phyloP scores from a whole-genome alignment of 2,329 filamentous ascomycete species.

The Fusarium algeriense region DNA sequence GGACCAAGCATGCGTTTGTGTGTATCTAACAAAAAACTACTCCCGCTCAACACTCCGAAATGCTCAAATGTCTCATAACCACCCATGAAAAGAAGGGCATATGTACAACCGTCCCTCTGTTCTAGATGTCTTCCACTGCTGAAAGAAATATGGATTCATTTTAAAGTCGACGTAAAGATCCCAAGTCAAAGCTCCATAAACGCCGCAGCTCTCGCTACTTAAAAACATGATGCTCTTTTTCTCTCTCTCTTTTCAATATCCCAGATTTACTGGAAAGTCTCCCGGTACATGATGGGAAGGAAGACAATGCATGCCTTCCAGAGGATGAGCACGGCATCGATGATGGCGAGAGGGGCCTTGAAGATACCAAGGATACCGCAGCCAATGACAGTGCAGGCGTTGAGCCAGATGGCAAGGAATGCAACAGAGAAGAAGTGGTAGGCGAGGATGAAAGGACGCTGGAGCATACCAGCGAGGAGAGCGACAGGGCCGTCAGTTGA shows the following conservation, averaged over 20 bases:
- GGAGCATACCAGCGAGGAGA: slow-evolving; percentile 84
- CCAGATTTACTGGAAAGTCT: slow-evolving; percentile 57
- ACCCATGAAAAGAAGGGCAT: slow-evolving; percentile 16
- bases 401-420: slow-evolving; percentile 83
- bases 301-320: slow-evolving; percentile 87
- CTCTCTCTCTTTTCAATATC: not conserved
- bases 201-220: slow-evolving; percentile 39
- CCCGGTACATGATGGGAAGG: slow-evolving; percentile 81
- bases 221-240: slow-evolving; percentile 9
- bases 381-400: slow-evolving; percentile 56
- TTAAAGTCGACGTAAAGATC: slow-evolving; percentile 28
- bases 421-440: slow-evolving; percentile 97
- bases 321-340: slow-evolving; percentile 77
- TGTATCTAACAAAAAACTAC: slow-evolving; percentile 30
- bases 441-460: slow-evolving; percentile 80
- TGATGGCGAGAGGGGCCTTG: slow-evolving; percentile 69
- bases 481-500: slow-evolving; percentile 83
- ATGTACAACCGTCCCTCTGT: slow-evolving; percentile 6
- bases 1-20: slow-evolving; percentile 12
- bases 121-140: not conserved
- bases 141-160: slow-evolving; percentile 12
- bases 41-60: slow-evolving; percentile 32
- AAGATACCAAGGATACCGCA: slow-evolving; percentile 55
- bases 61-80: slow-evolving; percentile 42
- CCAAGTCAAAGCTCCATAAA: slow-evolving; percentile 40